Conservation (phyloP, 164 flowering plant species). For the Stephania yunnanensis region DNA sequence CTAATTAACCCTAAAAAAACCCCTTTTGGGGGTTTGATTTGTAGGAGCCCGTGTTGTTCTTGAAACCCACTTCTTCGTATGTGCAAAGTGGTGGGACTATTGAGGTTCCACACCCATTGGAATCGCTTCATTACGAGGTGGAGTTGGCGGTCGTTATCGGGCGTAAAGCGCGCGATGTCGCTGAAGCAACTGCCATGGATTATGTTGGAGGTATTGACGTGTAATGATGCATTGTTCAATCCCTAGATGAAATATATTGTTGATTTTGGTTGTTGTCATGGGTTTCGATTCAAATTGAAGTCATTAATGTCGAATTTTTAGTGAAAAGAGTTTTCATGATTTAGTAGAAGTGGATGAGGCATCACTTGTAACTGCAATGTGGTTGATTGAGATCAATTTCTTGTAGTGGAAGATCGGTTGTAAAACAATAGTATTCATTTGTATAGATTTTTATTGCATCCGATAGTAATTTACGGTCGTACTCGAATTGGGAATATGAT, state of each 20-base stretch:
- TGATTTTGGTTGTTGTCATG: background rate
- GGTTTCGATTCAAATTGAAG: background rate
- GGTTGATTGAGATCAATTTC: too few species aligned
- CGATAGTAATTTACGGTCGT: too few species aligned
- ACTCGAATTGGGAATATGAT: too few species aligned
- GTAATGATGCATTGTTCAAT: background rate
- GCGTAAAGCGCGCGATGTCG: slow-evolving; percentile 75
- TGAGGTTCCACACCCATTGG: slow-evolving; percentile 65
- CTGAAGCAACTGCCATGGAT: slow-evolving; percentile 79
- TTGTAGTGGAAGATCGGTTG: too few species aligned
- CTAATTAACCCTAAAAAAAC: background rate
- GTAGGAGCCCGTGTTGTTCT: slow-evolving; percentile 89
- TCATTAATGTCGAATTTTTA: background rate
- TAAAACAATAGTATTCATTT: too few species aligned
- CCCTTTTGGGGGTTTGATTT: background rate
- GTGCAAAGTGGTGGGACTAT: slow-evolving; percentile 82
- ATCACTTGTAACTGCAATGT: too few species aligned
- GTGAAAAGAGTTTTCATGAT: background rate
- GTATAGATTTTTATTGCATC: too few species aligned
- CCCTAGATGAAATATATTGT: too few species aligned
- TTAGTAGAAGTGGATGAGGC: too few species aligned
- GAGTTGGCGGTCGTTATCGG: slow-evolving; percentile 89
- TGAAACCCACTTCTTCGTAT: slow-evolving; percentile 95
- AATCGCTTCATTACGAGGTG: slow-evolving; percentile 76
- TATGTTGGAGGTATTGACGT: slow-evolving; percentile 62